Evolutionary conservation across 2,329 filamentous ascomycete genomes (phyloP), one percentile per base, ranked within the genome.

Genomic region (Xylaria sp.): DNA sequence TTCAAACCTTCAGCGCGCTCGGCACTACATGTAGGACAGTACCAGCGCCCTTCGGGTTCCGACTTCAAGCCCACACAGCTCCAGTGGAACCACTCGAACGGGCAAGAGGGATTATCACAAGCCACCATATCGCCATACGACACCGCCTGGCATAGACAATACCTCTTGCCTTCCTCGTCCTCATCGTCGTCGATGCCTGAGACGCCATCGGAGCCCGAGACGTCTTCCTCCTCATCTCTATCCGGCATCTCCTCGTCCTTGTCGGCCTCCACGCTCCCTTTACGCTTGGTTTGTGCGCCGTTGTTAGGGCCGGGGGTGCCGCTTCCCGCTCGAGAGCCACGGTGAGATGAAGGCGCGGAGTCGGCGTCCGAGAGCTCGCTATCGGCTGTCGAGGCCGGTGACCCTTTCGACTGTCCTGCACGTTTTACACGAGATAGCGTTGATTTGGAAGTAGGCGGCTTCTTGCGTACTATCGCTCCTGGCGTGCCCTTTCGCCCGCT

Each of bases 1-100:
- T 83, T 82, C 76, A 85, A 81, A 74, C 83, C 86, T 71, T 87
- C 84, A 18, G 66, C 67, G 23, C 68, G 68, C 54, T 72, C 71
- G n/a, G 56, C 64, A 46, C 83, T 84, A 71, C 90, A 92, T 6
- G 86, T 82, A 2, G 90, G 89, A 74, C 90, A 92, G 77, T 87
- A 91, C 90, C 90, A 92, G 28, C 85, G 89, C 39, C 90, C 90
- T 65, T 87, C 88, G 8, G 90, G 90, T 78, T 91, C 89, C 74
- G 86, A 90, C 80, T 90, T 91, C 39, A 92, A 83, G 23, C 89
- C 88, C 59, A 92, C 90, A 75, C 90, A 92, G 52, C 84, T 89
- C 91, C 92, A 96, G 81, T 96, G 93, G 79, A 96, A 96, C 93
- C 93, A 96, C 82, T 96, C 92, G 77, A 89, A 92, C 56, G 90